These are phyloP conservation scores for Wickerhamiella lipophila DNA, from an alignment of 805 yeast species.

Conservation along the genomic window DNA sequence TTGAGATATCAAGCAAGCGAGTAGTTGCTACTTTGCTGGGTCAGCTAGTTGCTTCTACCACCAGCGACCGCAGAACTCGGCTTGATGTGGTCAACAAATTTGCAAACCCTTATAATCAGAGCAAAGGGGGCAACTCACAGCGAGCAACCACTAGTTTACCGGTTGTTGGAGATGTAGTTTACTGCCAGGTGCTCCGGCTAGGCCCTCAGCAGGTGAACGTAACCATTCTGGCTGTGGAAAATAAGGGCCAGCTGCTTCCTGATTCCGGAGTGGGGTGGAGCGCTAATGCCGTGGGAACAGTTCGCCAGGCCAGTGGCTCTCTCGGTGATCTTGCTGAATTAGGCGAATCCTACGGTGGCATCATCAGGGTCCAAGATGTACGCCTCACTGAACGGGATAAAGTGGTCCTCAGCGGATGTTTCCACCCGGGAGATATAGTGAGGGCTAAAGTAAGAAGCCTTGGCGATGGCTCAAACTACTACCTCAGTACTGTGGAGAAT, in stretches of 20 bases:
- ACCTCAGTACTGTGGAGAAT: constrained; percentile 75
- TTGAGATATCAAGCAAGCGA: constrained; percentile 38
- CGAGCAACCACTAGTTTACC: constrained; percentile 37
- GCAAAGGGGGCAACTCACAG: constrained; percentile 15
- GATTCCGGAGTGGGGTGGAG: constrained; percentile 61
- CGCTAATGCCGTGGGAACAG: constrained; percentile 23
- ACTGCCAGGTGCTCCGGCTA: constrained; percentile 60
- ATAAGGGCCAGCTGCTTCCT: constrained; percentile 39
- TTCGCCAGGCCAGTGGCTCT: constrained; percentile 21
- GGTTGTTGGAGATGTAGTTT: constrained; percentile 68
- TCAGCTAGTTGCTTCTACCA: constrained; percentile 29
- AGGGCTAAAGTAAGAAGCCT: constrained; percentile 68
- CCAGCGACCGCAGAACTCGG: constrained; percentile 14
- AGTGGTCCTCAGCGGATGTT: constrained; percentile 65
- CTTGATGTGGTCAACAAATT: constrained; percentile 23
- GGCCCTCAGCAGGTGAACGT: constrained; percentile 59
- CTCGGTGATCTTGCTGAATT: constrained; percentile 35
- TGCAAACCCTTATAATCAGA: constrained; percentile 19
- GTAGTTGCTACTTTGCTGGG: constrained; percentile 54
- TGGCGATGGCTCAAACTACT: constrained; percentile 90
- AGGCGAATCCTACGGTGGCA: constrained; percentile 82
- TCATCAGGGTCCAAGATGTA: constrained; percentile 76
- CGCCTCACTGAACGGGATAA: constrained; percentile 84
- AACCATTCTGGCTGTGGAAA: constrained; percentile 62
- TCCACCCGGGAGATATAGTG: constrained; percentile 84